Conservation (phyloP, 164 flowering plant species). For the Tetracentron sinense region DNA sequence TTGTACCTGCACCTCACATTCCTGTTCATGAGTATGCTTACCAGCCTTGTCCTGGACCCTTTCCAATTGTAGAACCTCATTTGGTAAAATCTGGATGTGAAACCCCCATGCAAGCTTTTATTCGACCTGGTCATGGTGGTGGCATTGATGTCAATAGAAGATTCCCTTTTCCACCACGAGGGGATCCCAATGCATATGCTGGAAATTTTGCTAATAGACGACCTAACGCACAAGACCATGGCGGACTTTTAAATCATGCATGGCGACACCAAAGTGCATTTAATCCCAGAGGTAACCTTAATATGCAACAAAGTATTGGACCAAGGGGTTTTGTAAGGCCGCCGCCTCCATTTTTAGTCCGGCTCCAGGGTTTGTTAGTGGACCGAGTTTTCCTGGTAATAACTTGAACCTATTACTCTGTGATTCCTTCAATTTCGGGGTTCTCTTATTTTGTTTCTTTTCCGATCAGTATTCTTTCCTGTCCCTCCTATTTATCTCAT, state of each 20-base stretch:
- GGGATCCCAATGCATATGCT: conserved; percentile 45
- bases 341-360: conserved; percentile 51
- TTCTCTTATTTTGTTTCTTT: neutral
- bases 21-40: conserved; percentile 56
- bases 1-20: conserved; percentile 53
- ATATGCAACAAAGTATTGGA: conserved; percentile 48
- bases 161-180: conserved; percentile 45
- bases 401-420: neutral
- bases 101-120: conserved; percentile 43
- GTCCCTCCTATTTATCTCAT: no score
- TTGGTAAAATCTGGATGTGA: conserved; percentile 43
- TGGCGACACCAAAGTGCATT: conserved; percentile 59
- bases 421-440: neutral
- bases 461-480: no score
- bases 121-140: conserved; percentile 44
- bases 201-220: conserved; percentile 45
- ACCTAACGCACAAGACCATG: conserved; percentile 48
- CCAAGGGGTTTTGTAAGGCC: conserved; percentile 62
- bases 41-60: conserved; percentile 47
- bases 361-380: conserved; percentile 59
- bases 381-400: conserved; percentile 68
- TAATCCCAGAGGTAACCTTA: conserved; percentile 41
- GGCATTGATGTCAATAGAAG: conserved; percentile 33
- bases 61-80: conserved; percentile 43
- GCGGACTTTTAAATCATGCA: conserved; percentile 41